Base-by-base conservation (phyloP, 1,139 yeast genomes). In the Lodderomyces theae region DNA sequence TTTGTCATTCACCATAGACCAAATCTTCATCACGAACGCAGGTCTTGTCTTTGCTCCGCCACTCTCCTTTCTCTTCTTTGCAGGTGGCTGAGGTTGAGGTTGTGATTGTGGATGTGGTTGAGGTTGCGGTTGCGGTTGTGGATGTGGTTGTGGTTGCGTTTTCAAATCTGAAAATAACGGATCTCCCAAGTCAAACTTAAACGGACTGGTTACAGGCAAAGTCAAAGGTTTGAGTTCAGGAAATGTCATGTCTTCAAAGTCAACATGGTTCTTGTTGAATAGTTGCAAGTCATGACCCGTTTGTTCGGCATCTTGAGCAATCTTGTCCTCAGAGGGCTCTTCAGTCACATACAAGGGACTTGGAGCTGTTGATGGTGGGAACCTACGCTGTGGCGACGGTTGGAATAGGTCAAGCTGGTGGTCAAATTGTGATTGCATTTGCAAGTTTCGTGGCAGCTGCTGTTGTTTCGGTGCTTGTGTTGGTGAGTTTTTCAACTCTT, bases 1-100 rank as follows among this genome's bases (percentile, higher is more conserved):
- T 1, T 79, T 69, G 57, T 90, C 97, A 58, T 89, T 89, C 10
- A 92, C 90, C 96, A 92, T 92, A 26, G 84, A 78, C 97, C 97
- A 92, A 25, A 92, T 69, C 59, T 92, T 92, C 71, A 83, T 79
- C 5, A 92, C 95, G 65, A 92, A 92, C 0, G 95, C 94, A 1
- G 97, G 95, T 42, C 89, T 54, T 1, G 73, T 53, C 44, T 70
- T 69, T 8, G 74, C 69, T 1, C 63, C 66, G 11, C 53, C 48
- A 3, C 52, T 48, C 30, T 70, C 75, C 46, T 69, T 68, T 38
- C 61, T 62, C 40, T 60, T 56, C 45, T 57, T 63, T 3, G 32
- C 8, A 12, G 24, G 37, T 17, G 22, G 22, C 8, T 19, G 22
- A n/a, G n/a, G n/a, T n/a, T n/a, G n/a, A n/a, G n/a, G n/a, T n/a